A percentile compares a stretch with the other conserved stretches of the same genome.
Evolutionary conservation across 2,329 filamentous ascomycete genomes (phyloP).

Genomic region (Xylariaceae sp.): DNA sequence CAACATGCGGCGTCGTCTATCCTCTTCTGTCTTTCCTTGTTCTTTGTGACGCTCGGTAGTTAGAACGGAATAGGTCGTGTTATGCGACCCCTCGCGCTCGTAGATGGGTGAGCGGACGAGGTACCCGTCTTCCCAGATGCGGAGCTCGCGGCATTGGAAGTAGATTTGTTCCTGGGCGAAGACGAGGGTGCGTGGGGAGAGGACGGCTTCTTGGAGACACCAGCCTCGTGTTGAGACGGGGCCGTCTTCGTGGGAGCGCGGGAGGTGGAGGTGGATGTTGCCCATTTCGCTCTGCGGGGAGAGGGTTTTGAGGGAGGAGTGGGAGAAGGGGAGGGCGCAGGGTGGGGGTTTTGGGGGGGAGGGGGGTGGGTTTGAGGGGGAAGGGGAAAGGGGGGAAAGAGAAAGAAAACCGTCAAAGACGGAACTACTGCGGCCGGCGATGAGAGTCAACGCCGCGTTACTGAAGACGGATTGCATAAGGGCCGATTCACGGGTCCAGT

Average conservation of each 20-base stretch:
- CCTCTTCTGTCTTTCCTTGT: neutral
- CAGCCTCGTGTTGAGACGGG: conserved; percentile 18
- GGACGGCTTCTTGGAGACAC: conserved; percentile 24
- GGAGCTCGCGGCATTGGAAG: conserved; percentile 19
- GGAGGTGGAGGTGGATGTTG: conserved; percentile 4
- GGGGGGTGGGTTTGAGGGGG: conserved; percentile 2
- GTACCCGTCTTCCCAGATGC: conserved; percentile 16
- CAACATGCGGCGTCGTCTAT: conserved; percentile 4
- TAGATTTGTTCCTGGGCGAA: conserved; percentile 17
- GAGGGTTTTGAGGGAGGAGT: neutral
- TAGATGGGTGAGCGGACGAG: neutral
- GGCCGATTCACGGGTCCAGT: conserved; percentile 17
- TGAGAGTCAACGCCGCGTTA: conserved; percentile 16
- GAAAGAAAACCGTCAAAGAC: conserved; percentile 15
- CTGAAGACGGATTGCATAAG: conserved; percentile 19
- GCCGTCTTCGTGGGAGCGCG: conserved; percentile 1
- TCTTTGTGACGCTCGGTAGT: neutral
- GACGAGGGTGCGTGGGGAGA: conserved; percentile 18
- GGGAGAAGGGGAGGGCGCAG: conserved; percentile 12
- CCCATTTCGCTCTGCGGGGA: neutral
- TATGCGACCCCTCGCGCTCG: neutral
- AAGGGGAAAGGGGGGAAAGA: no score
- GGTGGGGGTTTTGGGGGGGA: conserved; percentile 1
- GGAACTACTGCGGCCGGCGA: conserved; percentile 20
- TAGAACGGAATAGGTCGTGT: neutral